Evolutionary conservation across 169 alveolate genomes (phyloP).

Genomic region (Plasmodium gonderi): DNA sequence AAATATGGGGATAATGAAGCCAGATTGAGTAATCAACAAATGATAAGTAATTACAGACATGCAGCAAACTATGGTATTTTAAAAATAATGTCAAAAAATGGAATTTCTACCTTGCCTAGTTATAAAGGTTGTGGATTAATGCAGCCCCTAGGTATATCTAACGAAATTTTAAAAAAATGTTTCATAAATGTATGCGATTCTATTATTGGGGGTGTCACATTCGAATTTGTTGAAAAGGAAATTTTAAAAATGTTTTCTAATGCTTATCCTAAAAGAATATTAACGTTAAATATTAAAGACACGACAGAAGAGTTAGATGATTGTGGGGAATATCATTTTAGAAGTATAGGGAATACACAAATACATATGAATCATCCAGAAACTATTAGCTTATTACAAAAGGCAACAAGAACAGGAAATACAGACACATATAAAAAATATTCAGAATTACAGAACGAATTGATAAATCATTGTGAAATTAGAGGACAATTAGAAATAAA

Average conservation of each 20-base stretch:
- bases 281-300: slow-evolving; percentile 77
- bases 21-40: slow-evolving; percentile 42
- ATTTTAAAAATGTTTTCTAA: slow-evolving; percentile 56
- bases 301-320: slow-evolving; percentile 78
- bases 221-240: slow-evolving; percentile 74
- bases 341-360: slow-evolving; percentile 79
- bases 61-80: slow-evolving; percentile 74
- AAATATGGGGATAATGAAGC: slow-evolving; percentile 68
- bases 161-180: slow-evolving; percentile 73
- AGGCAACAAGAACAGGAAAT: slow-evolving; percentile 77
- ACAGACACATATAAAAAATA: slow-evolving; percentile 76
- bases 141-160: slow-evolving; percentile 78
- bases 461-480: slow-evolving; percentile 78
- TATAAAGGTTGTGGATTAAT: slow-evolving; percentile 83
- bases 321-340: slow-evolving; percentile 82
- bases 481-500: slow-evolving; percentile 83
- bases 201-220: slow-evolving; percentile 74
- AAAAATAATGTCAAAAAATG: slow-evolving; percentile 85
- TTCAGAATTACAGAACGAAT: slow-evolving; percentile 76
- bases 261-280: slow-evolving; percentile 78
- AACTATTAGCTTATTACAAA: slow-evolving; percentile 81
- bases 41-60: slow-evolving; percentile 76
- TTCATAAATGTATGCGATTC: slow-evolving; percentile 73
- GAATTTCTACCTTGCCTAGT: slow-evolving; percentile 82
- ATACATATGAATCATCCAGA: slow-evolving; percentile 84